Percentiles rank a stretch among this genome's conserved stretches.
phyloP scores from a whole-genome alignment of 2,329 filamentous ascomycete genomes.

The Sclerotinia trifoliorum region DNA sequence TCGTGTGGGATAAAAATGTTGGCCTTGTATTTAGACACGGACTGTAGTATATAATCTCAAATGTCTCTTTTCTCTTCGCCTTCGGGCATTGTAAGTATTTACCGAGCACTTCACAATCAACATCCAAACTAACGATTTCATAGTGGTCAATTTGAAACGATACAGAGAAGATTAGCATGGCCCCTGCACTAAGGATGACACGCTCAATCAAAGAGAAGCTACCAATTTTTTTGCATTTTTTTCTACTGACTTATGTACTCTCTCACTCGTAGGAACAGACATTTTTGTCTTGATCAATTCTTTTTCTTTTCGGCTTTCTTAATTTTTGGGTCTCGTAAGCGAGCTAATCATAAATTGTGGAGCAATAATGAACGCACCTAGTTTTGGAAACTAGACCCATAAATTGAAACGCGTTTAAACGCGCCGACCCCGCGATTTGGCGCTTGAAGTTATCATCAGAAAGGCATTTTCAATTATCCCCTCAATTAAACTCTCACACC shows the following conservation, averaged over 20 bases:
- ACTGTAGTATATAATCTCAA: constrained; percentile 11
- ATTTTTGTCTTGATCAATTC: background rate
- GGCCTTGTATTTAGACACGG: background rate
- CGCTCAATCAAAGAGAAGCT: constrained; percentile 39
- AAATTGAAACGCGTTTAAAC: background rate
- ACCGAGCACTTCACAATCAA: background rate
- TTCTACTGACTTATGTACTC: background rate
- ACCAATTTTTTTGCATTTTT: constrained; percentile 34
- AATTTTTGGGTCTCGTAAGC: too few relatives aligned
- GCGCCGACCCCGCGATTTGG: constrained; percentile 2
- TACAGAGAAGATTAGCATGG: constrained; percentile 79
- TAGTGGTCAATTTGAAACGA: constrained; percentile 59
- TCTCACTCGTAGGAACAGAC: background rate
- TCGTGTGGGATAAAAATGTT: background rate
- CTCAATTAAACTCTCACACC: background rate
- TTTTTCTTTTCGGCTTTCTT: too few relatives aligned
- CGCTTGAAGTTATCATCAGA: background rate
- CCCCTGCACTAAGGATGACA: constrained; percentile 85
- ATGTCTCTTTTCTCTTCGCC: background rate
- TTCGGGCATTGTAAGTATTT: constrained; percentile 27
- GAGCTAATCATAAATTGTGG: too few relatives aligned
- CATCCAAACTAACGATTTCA: constrained; percentile 8
- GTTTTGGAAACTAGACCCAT: background rate
- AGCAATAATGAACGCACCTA: too few relatives aligned
- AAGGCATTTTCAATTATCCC: background rate